Base-by-base conservation (phyloP, 371 early-diverging fungal genomes). In the Gilbertella persicaria region DNA sequence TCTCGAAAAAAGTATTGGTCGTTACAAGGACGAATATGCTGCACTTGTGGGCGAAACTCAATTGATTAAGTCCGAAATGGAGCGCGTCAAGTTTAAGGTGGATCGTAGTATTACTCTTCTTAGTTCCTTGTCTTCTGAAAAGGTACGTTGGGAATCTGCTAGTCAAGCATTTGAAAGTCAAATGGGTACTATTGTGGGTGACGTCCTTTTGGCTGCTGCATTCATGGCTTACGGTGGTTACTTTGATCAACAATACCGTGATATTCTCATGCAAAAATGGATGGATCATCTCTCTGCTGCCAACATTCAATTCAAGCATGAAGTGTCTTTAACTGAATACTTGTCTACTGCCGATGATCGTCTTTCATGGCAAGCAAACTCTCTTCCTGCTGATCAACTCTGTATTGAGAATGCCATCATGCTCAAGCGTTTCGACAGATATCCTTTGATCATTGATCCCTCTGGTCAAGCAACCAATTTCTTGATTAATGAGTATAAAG, bases 101-200 rank as follows among this genome's bases (percentile, higher is more conserved):
- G 94, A 92, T 53, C 90, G 99, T 50, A 91, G 92, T 78, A 61
- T 95, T 53, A 86, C 84, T 1, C 75, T 99, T 55, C 83, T 99
- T n/a, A 84, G 83, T 59, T 94, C 94, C 26, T 83, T 99, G 37
- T 87, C 89, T 4, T 92, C 95, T 17, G 99, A 99, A 78, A 91
- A 89, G 56, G 85, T 79, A 30, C 91, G 99, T 60, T 99, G 99
- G 99, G 89, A 90, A 59, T 64, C 73, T 17, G 89, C 95, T 20
- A 93, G 95, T 58, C 87, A 90, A 50, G 86, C 95, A 8, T 98
- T 99, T 64, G 94, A 89, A 48, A 87, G 83, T 14, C 96, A 98
- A 73, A 96, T 98, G 97, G 91, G 88, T 9, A 98, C 98, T 12
- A 91, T 98, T 49, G 94, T 95, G n/a, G 99, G 99, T 55, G 99